Percentiles rank a stretch among this genome's conserved stretches.
Conservation (phyloP, 2,329 filamentous ascomycete genomes). For the Colletotrichum lindemuthianum region DNA sequence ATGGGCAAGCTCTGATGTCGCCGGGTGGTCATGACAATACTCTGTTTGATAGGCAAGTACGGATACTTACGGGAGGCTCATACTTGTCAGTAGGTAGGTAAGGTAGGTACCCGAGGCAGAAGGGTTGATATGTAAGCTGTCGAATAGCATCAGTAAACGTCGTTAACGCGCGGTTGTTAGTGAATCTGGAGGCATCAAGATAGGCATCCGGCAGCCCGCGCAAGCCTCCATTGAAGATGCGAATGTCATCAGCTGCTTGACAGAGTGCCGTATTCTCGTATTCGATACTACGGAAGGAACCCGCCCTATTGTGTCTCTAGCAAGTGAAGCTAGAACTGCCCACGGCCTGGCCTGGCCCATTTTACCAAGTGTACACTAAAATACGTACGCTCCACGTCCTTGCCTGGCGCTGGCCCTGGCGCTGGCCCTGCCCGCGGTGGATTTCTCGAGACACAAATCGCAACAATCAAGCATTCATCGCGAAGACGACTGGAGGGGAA, state of each 20-base stretch:
- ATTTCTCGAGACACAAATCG: not conserved
- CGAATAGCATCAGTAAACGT: too few species aligned
- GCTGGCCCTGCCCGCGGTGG: conserved; percentile 14
- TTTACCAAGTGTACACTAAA: too few species aligned
- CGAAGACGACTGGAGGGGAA: conserved; percentile 23
- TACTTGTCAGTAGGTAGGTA: conserved; percentile 4
- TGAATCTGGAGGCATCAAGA: conserved; percentile 6
- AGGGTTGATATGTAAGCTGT: too few species aligned
- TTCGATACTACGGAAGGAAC: conserved; percentile 13
- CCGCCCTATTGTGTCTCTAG: too few species aligned
- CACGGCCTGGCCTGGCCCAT: too few species aligned
- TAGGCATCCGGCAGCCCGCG: not conserved
- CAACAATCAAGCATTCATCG: too few species aligned
- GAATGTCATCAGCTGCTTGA: not conserved
- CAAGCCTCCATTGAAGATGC: conserved; percentile 12
- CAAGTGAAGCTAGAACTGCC: too few species aligned
- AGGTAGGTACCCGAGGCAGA: not conserved
- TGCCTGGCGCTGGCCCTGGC: conserved; percentile 1
- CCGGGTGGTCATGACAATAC: too few species aligned
- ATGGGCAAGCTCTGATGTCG: too few species aligned
- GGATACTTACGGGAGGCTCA: too few species aligned
- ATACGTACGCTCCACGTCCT: too few species aligned
- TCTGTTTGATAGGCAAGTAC: too few species aligned
- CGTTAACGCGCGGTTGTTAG: not conserved
- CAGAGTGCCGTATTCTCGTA: conserved; percentile 8